phyloP scores from a whole-genome alignment of 257 asterid species.

The Salvia splendens region DNA sequence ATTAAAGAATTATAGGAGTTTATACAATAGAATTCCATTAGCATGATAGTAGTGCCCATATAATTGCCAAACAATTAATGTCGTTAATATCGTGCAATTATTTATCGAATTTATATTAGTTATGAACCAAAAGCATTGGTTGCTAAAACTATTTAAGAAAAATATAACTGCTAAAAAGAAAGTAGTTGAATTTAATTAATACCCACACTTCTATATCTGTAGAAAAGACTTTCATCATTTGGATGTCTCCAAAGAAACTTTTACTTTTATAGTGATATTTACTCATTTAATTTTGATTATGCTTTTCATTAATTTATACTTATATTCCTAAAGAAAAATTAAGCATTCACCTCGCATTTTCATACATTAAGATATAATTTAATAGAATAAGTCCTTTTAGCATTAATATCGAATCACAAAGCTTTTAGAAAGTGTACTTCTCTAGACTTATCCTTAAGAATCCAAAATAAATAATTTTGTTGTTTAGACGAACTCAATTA shows the following conservation, averaged over 20 bases:
- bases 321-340: neutral
- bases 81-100: neutral
- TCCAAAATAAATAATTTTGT: neutral
- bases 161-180: neutral
- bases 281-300: neutral
- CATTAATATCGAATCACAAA: too few relatives aligned
- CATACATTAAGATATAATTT: neutral
- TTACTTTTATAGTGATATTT: neutral
- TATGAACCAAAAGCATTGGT: neutral
- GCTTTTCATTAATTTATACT: conserved; percentile 6
- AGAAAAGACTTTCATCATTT: too few relatives aligned
- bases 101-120: neutral
- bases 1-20: too few relatives aligned
- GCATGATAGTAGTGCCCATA: neutral
- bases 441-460: too few relatives aligned
- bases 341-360: neutral
- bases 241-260: too few relatives aligned
- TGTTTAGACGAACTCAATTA: neutral
- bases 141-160: neutral
- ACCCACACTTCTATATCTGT: too few relatives aligned
- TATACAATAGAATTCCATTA: too few relatives aligned
- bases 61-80: neutral
- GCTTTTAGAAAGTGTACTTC: too few relatives aligned
- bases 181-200: neutral
- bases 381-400: neutral